Conservation (phyloP, 768 basidiomycete species). For the Collybia sordida region DNA sequence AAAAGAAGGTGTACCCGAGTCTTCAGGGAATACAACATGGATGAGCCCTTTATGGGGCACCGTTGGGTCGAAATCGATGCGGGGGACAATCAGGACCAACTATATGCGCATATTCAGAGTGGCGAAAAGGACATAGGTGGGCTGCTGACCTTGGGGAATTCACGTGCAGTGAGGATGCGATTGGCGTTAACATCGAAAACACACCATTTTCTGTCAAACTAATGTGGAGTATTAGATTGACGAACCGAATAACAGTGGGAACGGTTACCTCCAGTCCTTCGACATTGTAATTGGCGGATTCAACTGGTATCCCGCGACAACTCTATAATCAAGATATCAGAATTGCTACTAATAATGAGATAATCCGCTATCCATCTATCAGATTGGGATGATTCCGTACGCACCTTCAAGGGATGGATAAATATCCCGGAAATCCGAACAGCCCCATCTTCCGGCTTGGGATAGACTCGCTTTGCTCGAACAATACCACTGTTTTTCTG, state of each 20-base stretch:
- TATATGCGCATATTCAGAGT: slow-evolving; percentile 18
- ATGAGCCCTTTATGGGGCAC: slow-evolving; percentile 47
- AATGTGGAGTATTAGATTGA: neutral
- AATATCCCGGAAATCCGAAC: slow-evolving; percentile 53
- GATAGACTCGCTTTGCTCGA: neutral
- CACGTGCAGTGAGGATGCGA: slow-evolving; percentile 63
- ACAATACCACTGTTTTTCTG: too few relatives aligned
- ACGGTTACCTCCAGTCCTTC: slow-evolving; percentile 60
- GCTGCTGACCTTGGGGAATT: slow-evolving; percentile 49
- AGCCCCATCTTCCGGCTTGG: slow-evolving; percentile 16
- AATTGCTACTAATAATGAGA: too few relatives aligned
- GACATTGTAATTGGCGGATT: slow-evolving; percentile 51
- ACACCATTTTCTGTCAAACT: slow-evolving; percentile 73
- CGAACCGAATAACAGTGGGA: neutral
- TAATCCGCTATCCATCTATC: too few relatives aligned
- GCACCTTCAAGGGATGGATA: slow-evolving; percentile 66
- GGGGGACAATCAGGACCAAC: slow-evolving; percentile 67
- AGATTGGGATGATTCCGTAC: neutral
- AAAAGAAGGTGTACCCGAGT: slow-evolving; percentile 45
- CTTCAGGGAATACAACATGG: slow-evolving; percentile 55
- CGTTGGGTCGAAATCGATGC: slow-evolving; percentile 41
- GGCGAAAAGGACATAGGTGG: neutral
- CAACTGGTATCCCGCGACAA: slow-evolving; percentile 64
- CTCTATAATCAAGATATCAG: slow-evolving; percentile 40
- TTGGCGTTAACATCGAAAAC: slow-evolving; percentile 56